Evolutionary conservation across 768 basidiomycete species (phyloP).

Genomic region (Pleurotus pulmonarius): DNA sequence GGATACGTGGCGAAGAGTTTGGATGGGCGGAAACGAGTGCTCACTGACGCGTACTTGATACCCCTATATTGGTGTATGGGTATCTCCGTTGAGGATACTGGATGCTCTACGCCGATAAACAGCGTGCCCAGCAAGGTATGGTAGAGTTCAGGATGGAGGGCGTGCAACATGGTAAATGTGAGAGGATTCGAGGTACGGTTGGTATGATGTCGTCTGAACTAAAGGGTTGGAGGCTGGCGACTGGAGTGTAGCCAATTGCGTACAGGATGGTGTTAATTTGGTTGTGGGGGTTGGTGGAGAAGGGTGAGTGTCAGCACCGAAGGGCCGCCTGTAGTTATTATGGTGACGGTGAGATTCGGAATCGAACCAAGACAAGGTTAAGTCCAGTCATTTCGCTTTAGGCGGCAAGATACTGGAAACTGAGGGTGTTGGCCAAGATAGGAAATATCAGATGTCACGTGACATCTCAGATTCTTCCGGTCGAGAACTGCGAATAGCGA

Average conservation of each 20-base stretch:
- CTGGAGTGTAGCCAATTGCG: not conserved
- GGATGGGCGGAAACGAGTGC: slow-evolving; percentile 75
- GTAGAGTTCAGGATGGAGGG: slow-evolving; percentile 32
- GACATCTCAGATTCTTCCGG: slow-evolving; percentile 2
- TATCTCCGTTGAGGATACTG: slow-evolving; percentile 48
- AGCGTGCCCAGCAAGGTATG: slow-evolving; percentile 58
- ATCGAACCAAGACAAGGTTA: not conserved
- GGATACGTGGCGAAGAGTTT: slow-evolving; percentile 56
- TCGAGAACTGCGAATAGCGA: too few species aligned
- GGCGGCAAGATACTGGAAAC: slow-evolving; percentile 24
- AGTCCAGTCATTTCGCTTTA: not conserved
- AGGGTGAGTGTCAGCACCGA: not conserved
- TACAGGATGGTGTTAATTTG: not conserved
- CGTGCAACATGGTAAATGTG: slow-evolving; percentile 23
- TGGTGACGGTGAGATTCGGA: slow-evolving; percentile 4
- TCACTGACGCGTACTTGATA: slow-evolving; percentile 73
- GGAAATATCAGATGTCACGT: slow-evolving; percentile 21
- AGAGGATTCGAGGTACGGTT: slow-evolving; percentile 14
- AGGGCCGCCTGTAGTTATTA: not conserved
- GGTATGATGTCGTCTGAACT: not conserved
- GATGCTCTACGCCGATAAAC: slow-evolving; percentile 63
- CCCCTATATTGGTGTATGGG: slow-evolving; percentile 72
- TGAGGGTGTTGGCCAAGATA: slow-evolving; percentile 22
- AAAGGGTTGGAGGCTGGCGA: not conserved
- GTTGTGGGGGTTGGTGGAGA: not conserved